Conservation (phyloP, 2,329 filamentous ascomycete genomes). For the Trichoderma atrobrunneum region DNA sequence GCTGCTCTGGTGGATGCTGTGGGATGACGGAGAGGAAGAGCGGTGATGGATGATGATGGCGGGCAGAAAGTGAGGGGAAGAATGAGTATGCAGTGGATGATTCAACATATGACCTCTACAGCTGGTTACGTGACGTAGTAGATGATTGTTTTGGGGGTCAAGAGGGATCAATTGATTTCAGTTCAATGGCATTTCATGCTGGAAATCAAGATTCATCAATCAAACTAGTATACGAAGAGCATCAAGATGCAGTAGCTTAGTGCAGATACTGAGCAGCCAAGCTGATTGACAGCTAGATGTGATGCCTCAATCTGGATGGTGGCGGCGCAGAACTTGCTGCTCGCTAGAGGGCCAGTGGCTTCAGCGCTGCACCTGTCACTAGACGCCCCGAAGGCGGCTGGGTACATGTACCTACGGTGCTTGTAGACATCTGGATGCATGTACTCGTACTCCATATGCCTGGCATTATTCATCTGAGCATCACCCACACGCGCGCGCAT, state of each 20-base stretch:
- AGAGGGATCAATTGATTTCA: neutral
- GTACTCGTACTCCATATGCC: neutral
- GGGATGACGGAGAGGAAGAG: neutral
- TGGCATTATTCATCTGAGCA: neutral
- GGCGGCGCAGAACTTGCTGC: neutral
- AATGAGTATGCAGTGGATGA: neutral
- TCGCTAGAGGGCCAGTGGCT: neutral
- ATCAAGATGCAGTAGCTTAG: neutral
- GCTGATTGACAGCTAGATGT: neutral
- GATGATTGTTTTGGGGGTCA: neutral
- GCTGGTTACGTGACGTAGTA: neutral
- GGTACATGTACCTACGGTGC: neutral
- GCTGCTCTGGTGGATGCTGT: neutral
- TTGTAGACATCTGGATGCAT: neutral
- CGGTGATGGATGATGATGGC: slow-evolving; percentile 1
- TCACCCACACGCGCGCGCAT: neutral
- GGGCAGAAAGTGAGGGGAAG: neutral
- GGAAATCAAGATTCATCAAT: neutral
- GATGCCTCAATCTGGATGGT: neutral
- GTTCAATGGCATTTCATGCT: neutral
- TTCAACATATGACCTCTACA: neutral
- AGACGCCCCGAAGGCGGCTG: neutral
- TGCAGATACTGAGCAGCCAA: neutral
- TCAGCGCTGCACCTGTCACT: neutral
- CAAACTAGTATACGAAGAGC: neutral